Base-by-base conservation (phyloP, 2,329 filamentous ascomycete genomes). In the Neofusicoccum sp. region DNA sequence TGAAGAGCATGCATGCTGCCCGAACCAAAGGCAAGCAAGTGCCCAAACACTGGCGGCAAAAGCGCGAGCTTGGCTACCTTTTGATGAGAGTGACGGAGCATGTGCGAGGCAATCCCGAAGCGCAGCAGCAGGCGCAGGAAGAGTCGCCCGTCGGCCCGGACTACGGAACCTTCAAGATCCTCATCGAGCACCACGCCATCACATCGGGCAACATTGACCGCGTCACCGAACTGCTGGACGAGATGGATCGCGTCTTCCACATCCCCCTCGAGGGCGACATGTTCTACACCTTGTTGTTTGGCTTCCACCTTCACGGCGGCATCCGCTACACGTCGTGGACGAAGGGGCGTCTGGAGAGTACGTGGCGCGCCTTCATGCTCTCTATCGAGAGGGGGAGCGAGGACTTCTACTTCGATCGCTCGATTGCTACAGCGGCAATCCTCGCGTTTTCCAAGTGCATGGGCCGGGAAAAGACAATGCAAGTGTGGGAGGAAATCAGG, bases 221-320 rank as follows among this genome's bases (percentile, higher is more conserved):
- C 64, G 86, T 96, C 11, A 84, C 85, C 9, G 82, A 85, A 51
- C 84, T 91, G 45, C 78, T 99, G 24, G 83, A 86, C 48, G 93
- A 98, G 71, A 96, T 97, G 91, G 85, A 84, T 60, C 76, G 78
- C 38, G 86, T 87, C 65, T 57, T 70, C 34, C 77, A 82, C 3
- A 80, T 96, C 3, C 84, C 86, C 0, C 77, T 93, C 14, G 86
- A 93, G 63, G 89, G 89, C 5, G 84, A 88, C 61, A 84, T 96
- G 26, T 97, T 93, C 69, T 79, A 95, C 38, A 82, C 89, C 6
- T 79, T 98, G 3, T 90, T 98, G 76, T 88, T 91, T 67, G 92
- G 90, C 0, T 99, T 98, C 70, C 81, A 83, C 33, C 73, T 78
- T 2, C 88, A 96, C 69, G 93, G 93, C 9, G 86, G 86, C 28